Evolutionary conservation across 441 rosid genomes (phyloP), one percentile per base, ranked within the genome.

Genomic region (Corymbia calophylla): DNA sequence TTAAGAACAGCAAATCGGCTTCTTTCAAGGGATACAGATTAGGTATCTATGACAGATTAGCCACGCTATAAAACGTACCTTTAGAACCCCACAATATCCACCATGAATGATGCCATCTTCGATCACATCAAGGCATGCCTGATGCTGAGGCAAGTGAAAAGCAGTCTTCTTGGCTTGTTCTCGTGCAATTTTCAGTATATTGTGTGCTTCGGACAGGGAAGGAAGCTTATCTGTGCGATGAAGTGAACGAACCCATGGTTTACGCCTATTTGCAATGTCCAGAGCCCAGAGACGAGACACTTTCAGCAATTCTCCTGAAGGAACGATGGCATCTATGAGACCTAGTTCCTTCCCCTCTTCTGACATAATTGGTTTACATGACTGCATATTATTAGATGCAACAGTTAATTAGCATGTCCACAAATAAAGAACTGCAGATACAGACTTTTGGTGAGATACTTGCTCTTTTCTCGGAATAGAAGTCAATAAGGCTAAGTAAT

Each of bases 41-140:
- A 2, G 88, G 27, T 44, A 84, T 82, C 87, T 35, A 32, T 35
- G 62, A 47, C 62, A 64, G 87, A 44, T 77, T 23, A 77, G n/a
- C 84, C 84, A 77, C 49, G 23, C 51, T 73, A 44, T 48, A 88
- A 39, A 51, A 54, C 25, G 66, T 92, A 97, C 99, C 99, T 96
- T 96, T 18, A 98, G 93, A 93, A 96, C 96, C 55, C 99, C 99
- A 93, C 99, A 93, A 89, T 97, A 96, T 91, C 99, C 99, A 91
- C 99, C 99, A 94, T 96, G 98, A 92, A 95, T 53, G 87, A 97
- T 91, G 88, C 99, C 99, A 88, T 95, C 98, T 94, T 98, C 99
- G 49, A 98, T 97, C 87, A 96, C 98, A 92, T 97, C 98, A 91
- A 98, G 94, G 91, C 95, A 94, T 89, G 93, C 99, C 88, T 90